Conservation (phyloP, 495 filamentous ascomycete species). For the Pseudevernia furfuracea region DNA sequence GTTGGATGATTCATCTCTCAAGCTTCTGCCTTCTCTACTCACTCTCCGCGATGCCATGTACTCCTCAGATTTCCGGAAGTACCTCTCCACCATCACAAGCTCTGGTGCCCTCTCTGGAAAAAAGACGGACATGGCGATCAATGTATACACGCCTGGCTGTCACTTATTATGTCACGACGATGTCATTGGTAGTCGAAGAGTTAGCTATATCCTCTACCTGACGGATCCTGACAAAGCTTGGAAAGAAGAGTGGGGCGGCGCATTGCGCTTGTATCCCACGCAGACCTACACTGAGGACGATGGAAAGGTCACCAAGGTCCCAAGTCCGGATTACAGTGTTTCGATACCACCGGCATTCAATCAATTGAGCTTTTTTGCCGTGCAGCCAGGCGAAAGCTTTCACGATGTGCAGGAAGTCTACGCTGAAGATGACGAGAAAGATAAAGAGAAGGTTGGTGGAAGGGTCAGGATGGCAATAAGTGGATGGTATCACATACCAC, state of each 20-base stretch:
- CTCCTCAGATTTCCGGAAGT: constrained; percentile 79
- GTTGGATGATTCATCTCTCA: constrained; percentile 71
- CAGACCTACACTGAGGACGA: constrained; percentile 52
- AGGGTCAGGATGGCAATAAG: constrained; percentile 94
- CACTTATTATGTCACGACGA: constrained; percentile 97
- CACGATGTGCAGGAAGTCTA: constrained; percentile 99
- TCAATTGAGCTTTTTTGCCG: constrained; percentile 95
- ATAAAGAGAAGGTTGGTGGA: constrained; percentile 48
- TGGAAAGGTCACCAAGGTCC: constrained; percentile 64
- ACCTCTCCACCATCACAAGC: constrained; percentile 73
- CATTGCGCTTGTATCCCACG: constrained; percentile 81
- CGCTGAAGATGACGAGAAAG: constrained; percentile 46
- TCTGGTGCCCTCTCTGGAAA: constrained; percentile 79
- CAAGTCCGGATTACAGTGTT: constrained; percentile 63
- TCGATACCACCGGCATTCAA: constrained; percentile 92
- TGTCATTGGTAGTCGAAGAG: constrained; percentile 85
- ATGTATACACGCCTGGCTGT: constrained; percentile 93
- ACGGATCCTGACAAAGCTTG: constrained; percentile 84
- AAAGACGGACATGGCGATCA: constrained; percentile 99
- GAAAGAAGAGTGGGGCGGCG: constrained; percentile 91
- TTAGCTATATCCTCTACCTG: constrained; percentile 96
- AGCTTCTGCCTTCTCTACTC: constrained; percentile 75
- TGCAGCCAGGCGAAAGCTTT: constrained; percentile 94
- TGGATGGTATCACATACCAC: constrained; percentile 99
- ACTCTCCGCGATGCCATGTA: constrained; percentile 88